Evolutionary conservation across 306 rosid species (phyloP).

Genomic region (Geum urbanum): DNA sequence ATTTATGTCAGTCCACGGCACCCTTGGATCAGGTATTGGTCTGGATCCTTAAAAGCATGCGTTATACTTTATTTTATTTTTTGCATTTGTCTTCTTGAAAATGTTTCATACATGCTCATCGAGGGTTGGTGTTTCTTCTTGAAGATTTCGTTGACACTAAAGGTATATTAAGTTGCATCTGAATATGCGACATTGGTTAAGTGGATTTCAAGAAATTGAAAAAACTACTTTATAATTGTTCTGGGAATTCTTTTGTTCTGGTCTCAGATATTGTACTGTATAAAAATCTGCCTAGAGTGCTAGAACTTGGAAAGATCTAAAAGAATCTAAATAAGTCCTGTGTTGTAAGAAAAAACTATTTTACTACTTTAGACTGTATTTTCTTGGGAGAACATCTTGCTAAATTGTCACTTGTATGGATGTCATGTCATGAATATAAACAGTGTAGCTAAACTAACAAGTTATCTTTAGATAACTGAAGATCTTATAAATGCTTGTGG

Average conservation of each 20-base stretch:
- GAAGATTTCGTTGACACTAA: not conserved
- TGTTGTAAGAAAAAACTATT: not conserved
- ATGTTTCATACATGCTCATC: not conserved
- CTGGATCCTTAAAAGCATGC: conserved; percentile 4
- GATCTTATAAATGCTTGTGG: not conserved
- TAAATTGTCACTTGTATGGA: not conserved
- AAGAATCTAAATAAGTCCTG: not conserved
- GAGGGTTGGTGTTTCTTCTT: not conserved
- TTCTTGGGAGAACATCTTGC: not conserved
- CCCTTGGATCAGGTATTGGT: conserved; percentile 62
- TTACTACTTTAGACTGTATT: not conserved
- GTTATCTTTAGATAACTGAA: not conserved
- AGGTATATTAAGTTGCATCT: conserved; percentile 10
- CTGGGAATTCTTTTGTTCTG: no score
- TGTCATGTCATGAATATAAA: not conserved
- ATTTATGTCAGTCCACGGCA: conserved; percentile 62
- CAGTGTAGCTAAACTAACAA: not conserved
- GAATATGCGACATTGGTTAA: not conserved
- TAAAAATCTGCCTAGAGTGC: not conserved
- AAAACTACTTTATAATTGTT: not conserved
- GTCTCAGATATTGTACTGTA: not conserved
- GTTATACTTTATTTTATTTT: not conserved
- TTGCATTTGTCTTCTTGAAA: not conserved
- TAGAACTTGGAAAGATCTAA: not conserved
- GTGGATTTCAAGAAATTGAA: not conserved